Percentiles rank a stretch among this genome's conserved stretches.
Conservation (phyloP, 192 early-diverging fungal species). For the Dissophora ornata region DNA sequence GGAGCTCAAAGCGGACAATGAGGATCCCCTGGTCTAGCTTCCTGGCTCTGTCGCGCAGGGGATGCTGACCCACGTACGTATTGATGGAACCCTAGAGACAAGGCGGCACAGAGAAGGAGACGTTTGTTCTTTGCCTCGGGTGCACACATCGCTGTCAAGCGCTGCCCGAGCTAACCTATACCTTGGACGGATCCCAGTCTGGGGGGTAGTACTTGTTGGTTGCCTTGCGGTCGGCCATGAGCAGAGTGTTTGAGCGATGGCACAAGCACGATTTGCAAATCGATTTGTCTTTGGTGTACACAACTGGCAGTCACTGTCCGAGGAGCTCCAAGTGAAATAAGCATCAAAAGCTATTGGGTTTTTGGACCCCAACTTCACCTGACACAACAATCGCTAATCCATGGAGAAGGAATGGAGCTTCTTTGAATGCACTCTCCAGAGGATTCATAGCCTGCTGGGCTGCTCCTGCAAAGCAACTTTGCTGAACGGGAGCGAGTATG, state of each 20-base stretch:
- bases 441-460: conserved; percentile 33
- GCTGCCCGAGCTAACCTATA: no score
- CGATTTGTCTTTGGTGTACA: no score
- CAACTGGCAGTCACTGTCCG: no score
- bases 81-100: conserved; percentile 81
- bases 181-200: conserved; percentile 93
- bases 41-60: conserved; percentile 85
- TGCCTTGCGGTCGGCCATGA: conserved; percentile 59
- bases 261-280: no score
- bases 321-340: no score
- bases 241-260: no score
- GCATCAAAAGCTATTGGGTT: no score
- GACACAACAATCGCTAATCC: no score
- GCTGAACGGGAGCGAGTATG: conserved; percentile 18
- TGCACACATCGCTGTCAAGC: no score
- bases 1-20: conserved; percentile 89
- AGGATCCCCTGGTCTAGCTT: conserved; percentile 93
- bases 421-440: conserved; percentile 20
- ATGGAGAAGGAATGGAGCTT: conserved; percentile 34
- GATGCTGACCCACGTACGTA: conserved; percentile 88
- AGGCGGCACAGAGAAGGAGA: not conserved
- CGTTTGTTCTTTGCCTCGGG: no score
- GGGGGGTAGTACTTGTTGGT: conserved; percentile 89
- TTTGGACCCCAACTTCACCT: no score
- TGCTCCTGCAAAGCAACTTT: conserved; percentile 21